Conservation (phyloP, 768 basidiomycete genomes). For the Rhodosporidiobolus sp. region DNA sequence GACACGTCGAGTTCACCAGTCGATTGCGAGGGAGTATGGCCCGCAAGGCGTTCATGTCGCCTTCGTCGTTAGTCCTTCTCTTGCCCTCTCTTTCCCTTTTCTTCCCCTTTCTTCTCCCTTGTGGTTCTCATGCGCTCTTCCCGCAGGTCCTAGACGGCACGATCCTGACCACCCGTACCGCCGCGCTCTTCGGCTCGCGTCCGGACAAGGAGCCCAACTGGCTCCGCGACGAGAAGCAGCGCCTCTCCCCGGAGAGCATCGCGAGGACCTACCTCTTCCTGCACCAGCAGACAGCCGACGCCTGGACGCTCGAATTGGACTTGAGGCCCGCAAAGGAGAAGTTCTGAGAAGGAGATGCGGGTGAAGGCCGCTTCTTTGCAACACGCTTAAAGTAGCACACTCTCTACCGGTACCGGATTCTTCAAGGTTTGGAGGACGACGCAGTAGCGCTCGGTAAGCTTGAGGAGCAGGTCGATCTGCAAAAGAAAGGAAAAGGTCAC, state of each 20-base stretch:
- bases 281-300: conserved; percentile 15
- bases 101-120: too few species aligned
- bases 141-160: conserved; percentile 36
- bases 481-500: background rate
- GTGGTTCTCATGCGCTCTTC: too few species aligned
- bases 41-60: conserved; percentile 48
- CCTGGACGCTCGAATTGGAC: conserved; percentile 39
- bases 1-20: too few species aligned
- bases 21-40: conserved; percentile 48
- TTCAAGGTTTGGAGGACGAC: conserved; percentile 19
- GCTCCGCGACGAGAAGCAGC: conserved; percentile 27
- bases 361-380: background rate
- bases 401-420: background rate
- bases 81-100: conserved; percentile 21
- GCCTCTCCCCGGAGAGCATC: conserved; percentile 18
- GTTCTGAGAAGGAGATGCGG: conserved; percentile 2
- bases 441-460: conserved; percentile 18
- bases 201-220: conserved; percentile 17
- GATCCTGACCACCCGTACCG: conserved; percentile 26
- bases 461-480: conserved; percentile 16
- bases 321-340: conserved; percentile 26
- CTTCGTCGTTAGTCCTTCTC: conserved; percentile 41
- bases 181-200: conserved; percentile 2
- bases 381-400: background rate
- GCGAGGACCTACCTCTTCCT: conserved; percentile 32